Percentiles rank a stretch among this genome's conserved stretches.
These are phyloP conservation scores for Eucalyptus erythrocorys DNA, from an alignment of 345 rosid species.

Conservation along the genomic window DNA sequence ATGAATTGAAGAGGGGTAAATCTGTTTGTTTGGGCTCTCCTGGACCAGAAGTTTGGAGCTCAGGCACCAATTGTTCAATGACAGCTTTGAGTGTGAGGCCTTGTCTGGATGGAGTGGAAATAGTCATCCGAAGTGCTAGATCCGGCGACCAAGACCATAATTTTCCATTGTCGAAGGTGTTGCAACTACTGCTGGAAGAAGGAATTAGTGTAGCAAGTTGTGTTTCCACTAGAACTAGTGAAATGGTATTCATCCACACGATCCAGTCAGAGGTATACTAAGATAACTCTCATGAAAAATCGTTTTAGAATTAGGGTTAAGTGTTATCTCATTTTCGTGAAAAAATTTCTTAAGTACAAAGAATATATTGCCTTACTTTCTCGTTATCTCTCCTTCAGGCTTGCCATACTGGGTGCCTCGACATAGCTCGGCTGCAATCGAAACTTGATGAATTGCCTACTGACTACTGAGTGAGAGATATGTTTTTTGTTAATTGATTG, in stretches of 20 bases:
- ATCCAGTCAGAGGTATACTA: conserved; percentile 47
- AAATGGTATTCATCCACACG: conserved; percentile 23
- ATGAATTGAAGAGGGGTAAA: conserved; percentile 14
- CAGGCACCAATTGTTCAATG: not conserved
- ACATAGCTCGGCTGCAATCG: not conserved
- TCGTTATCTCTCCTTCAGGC: not conserved
- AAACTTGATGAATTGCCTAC: conserved; percentile 4
- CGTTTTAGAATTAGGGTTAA: not conserved
- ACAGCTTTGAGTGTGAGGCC: not conserved
- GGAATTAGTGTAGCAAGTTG: conserved; percentile 39
- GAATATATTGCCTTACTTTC: not conserved
- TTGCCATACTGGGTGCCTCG: not conserved
- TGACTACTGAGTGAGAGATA: not conserved
- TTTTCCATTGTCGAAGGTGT: conserved; percentile 35
- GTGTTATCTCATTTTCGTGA: not conserved
- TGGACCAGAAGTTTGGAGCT: not conserved
- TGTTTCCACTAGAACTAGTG: conserved; percentile 36
- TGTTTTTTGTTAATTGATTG: not conserved
- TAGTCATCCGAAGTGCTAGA: conserved; percentile 14
- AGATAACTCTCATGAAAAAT: not conserved
- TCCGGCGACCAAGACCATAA: conserved; percentile 4
- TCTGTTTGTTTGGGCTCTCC: not conserved
- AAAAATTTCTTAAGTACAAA: not conserved
- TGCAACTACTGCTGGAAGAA: conserved; percentile 29
- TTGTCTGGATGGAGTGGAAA: conserved; percentile 32